Base-by-base conservation (phyloP, 1,139 yeast species). In the Wickerhamiella pararugosa region DNA sequence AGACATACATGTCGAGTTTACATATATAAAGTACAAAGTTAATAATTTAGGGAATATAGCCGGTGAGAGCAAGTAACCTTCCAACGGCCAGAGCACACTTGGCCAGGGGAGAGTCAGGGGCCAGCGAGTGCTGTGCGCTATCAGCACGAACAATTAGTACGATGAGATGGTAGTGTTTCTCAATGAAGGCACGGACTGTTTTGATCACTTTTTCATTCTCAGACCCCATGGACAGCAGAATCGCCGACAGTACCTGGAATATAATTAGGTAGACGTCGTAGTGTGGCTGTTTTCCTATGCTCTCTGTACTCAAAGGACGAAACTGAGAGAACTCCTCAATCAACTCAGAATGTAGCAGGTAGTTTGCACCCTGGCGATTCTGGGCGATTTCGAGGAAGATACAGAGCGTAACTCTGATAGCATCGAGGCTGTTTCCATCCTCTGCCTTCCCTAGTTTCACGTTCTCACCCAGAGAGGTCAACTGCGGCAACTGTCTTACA, bases 191-290 rank as follows among this genome's bases (percentile, higher is more conserved):
- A 45, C 64, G 66, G 0, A 77, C 77, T 51, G 73, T 76, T 4
- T 61, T 57, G 21, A 76, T 66, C n/a, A 79, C 76, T 1, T 74
- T 70, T 46, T 69, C 71, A 57, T 84, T 83, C 42, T 78, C 76
- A 3, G 90, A 78, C 0, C 95, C 94, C 69, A 82, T 73, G 2
- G 94, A 73, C 25, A 84, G 63, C 7, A 80, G 63, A 5, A 82
- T 66, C 0, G 93, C 76, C 8, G 76, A 61, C 1, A 83, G 66
- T 42, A 84, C 64, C 52, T 83, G 94, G 61, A 84, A 80, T 3
- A 79, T 66, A 0, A 94, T 93, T n/a, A 78, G 69, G 37, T 82
- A 65, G 15, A 83, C 63, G 47, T 82, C 94, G 55, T 75, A 77
- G 10, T 33, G 37, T 11, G 34, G 40, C n/a, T 33, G 29, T 7